Percentiles rank a stretch among this genome's conserved stretches.
These are phyloP conservation scores for Wallacemonas sp. DNA, from an alignment of 208 protist genomes.

Conservation along the genomic window DNA sequence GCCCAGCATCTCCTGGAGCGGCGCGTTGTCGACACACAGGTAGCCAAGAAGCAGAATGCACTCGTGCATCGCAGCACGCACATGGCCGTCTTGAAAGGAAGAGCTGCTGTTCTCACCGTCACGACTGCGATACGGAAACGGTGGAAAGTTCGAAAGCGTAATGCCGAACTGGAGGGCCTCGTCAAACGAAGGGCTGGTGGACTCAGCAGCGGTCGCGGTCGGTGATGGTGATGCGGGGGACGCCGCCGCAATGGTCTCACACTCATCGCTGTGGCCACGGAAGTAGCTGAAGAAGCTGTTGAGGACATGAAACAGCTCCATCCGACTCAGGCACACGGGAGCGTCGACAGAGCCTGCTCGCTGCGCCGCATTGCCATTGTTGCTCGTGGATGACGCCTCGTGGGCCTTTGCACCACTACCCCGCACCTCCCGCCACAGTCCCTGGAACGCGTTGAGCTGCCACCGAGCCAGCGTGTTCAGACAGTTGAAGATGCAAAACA, in stretches of 20 bases:
- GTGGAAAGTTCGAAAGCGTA: conserved; percentile 51
- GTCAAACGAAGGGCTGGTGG: conserved; percentile 42
- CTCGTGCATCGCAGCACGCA: conserved; percentile 82
- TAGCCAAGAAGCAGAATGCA: conserved; percentile 81
- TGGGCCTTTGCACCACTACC: too few species aligned
- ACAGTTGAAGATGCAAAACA: conserved; percentile 70
- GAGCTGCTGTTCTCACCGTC: conserved; percentile 1
- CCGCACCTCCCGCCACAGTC: conserved; percentile 65
- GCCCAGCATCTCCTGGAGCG: conserved; percentile 77
- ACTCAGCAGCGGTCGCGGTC: background rate
- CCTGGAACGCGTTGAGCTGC: conserved; percentile 67
- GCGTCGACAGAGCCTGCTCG: background rate
- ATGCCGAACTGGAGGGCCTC: conserved; percentile 77
- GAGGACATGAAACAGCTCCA: conserved; percentile 77
- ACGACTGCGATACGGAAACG: conserved; percentile 20
- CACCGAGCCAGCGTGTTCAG: conserved; percentile 81
- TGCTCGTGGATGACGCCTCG: too few species aligned
- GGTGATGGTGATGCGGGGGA: background rate
- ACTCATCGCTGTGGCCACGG: conserved; percentile 43
- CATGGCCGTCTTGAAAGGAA: conserved; percentile 17
- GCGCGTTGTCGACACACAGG: conserved; percentile 71
- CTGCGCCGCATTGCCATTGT: background rate
- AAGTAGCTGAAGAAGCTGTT: conserved; percentile 74
- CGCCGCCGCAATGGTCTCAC: conserved; percentile 50
- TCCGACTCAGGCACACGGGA: conserved; percentile 41